Conservation (phyloP, 768 basidiomycete species). For the Phallus indusiatus region DNA sequence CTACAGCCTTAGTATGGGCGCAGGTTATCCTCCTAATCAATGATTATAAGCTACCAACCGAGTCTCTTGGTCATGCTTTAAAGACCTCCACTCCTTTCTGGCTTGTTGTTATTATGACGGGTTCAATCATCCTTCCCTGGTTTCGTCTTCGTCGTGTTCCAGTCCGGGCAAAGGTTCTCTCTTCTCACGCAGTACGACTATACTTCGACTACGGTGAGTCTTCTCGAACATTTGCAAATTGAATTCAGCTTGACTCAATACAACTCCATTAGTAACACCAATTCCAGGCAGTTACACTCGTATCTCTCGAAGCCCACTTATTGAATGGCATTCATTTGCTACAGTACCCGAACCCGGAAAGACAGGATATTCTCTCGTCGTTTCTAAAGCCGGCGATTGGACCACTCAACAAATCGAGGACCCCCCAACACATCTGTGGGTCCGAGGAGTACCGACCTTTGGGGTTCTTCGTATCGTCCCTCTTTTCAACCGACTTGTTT, state of each 20-base stretch:
- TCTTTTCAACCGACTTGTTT: slow-evolving; percentile 42
- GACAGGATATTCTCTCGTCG: slow-evolving; percentile 45
- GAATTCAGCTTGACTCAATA: neutral
- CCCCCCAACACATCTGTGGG: slow-evolving; percentile 46
- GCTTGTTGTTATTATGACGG: neutral
- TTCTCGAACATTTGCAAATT: neutral
- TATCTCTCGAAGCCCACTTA: slow-evolving; percentile 33
- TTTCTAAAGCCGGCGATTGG: slow-evolving; percentile 54
- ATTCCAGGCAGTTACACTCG: slow-evolving; percentile 38
- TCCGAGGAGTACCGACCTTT: slow-evolving; percentile 46
- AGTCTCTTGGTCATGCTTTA: slow-evolving; percentile 34
- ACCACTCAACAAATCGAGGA: slow-evolving; percentile 42
- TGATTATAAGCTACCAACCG: slow-evolving; percentile 33
- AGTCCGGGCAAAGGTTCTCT: slow-evolving; percentile 43
- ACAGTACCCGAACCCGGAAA: slow-evolving; percentile 37
- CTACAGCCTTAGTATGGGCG: slow-evolving; percentile 43
- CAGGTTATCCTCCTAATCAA: slow-evolving; percentile 46
- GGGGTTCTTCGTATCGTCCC: slow-evolving; percentile 47
- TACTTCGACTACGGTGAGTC: slow-evolving; percentile 48
- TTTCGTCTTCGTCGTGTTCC: slow-evolving; percentile 19
- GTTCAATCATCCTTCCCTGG: neutral
- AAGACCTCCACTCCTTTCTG: slow-evolving; percentile 20
- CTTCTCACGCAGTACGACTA: slow-evolving; percentile 46
- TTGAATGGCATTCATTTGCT: slow-evolving; percentile 54
- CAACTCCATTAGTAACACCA: slow-evolving; percentile 27